phyloP scores from a whole-genome alignment of 78 protist genomes.

The Dictyostelium citrinum region DNA sequence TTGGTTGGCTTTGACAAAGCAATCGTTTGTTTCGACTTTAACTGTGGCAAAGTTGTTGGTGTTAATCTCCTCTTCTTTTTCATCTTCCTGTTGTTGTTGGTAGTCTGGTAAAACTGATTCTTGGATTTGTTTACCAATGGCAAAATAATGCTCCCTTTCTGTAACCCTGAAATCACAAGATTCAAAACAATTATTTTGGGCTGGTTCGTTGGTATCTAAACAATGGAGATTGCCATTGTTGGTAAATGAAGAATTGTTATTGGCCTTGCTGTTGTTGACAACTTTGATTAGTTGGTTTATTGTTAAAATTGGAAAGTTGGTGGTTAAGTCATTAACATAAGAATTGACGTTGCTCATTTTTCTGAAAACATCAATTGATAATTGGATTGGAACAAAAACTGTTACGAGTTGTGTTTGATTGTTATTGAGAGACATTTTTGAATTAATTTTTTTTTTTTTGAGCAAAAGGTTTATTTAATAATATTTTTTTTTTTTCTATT shows the following conservation, averaged over 20 bases:
- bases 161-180: background rate
- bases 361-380: background rate
- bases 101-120: background rate
- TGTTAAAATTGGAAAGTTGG: background rate
- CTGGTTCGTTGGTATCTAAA: background rate
- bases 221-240: background rate
- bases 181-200: constrained; percentile 9
- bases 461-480: background rate
- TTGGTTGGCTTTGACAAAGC: background rate
- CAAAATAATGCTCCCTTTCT: background rate
- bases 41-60: background rate
- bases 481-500: too few relatives aligned
- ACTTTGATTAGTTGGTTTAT: background rate
- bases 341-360: background rate
- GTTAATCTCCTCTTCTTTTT: background rate
- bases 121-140: background rate
- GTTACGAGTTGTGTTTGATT: constrained; percentile 17
- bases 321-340: background rate
- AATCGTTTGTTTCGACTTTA: background rate
- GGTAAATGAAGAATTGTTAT: background rate
- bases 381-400: constrained; percentile 47
- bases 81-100: too few relatives aligned
- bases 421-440: constrained; percentile 4
- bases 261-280: background rate
- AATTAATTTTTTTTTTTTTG: background rate